Evolutionary conservation across 495 filamentous ascomycete genomes (phyloP).

Genomic region (Penicillium desertorum): DNA sequence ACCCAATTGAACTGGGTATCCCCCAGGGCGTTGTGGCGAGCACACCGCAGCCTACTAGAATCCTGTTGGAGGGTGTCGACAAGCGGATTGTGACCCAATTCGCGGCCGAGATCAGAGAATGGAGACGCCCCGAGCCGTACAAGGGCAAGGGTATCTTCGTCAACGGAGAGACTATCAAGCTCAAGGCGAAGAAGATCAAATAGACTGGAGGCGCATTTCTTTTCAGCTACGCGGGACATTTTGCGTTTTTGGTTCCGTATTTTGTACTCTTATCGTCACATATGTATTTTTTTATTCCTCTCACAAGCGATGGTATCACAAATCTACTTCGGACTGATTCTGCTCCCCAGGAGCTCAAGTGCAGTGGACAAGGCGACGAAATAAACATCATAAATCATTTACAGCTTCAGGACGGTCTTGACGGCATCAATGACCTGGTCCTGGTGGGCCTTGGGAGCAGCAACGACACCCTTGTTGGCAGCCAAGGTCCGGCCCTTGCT

Average conservation of each 20-base stretch:
- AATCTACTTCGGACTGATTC: conserved; percentile 25
- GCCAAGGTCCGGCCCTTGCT: conserved; percentile 79
- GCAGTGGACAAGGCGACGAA: conserved; percentile 7
- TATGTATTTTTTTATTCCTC: conserved; percentile 37
- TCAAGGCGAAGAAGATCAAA: conserved; percentile 99
- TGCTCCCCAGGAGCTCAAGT: conserved; percentile 18
- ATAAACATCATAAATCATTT: conserved; percentile 26
- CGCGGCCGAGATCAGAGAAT: conserved; percentile 81
- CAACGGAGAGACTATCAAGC: conserved; percentile 92
- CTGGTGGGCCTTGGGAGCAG: conserved; percentile 75
- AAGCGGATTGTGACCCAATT: conserved; percentile 85
- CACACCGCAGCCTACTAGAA: conserved; percentile 89
- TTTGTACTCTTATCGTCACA: conserved; percentile 42
- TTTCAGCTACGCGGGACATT: conserved; percentile 30
- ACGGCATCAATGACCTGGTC: conserved; percentile 76
- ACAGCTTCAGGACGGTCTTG: conserved; percentile 68
- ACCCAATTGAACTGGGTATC: conserved; percentile 85
- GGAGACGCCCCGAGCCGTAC: conserved; percentile 93
- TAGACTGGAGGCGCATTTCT: conserved; percentile 40
- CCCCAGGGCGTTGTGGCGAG: conserved; percentile 82
- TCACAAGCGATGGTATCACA: conserved; percentile 28
- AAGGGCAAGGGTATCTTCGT: conserved; percentile 99
- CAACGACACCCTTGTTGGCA: conserved; percentile 90
- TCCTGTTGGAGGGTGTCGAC: conserved; percentile 83
- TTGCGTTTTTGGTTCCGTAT: conserved; percentile 27